A percentile compares a stretch with the other conserved stretches of the same genome.
These are phyloP conservation scores for Trichoderma breve DNA, from an alignment of 2,329 filamentous ascomycete species.

Conservation along the genomic window DNA sequence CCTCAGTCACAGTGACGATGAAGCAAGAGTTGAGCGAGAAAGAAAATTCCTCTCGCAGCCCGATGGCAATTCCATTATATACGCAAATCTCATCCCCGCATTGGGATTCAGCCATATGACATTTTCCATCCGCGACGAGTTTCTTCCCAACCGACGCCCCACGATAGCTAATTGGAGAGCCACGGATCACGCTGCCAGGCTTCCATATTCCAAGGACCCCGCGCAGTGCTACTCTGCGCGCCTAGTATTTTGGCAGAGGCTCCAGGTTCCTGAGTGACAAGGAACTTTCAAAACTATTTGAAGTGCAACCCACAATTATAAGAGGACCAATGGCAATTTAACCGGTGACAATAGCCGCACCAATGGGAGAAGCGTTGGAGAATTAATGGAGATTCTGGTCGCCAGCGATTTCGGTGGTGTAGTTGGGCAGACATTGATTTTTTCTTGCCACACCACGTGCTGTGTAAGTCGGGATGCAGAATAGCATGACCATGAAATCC, in stretches of 20 bases:
- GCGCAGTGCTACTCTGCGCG: constrained; percentile 9
- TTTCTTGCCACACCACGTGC: neutral
- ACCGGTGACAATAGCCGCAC: constrained; percentile 17
- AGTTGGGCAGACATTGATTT: neutral
- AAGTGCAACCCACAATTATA: constrained; percentile 11
- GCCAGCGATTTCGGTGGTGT: constrained; percentile 5
- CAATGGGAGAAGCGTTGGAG: constrained; percentile 10
- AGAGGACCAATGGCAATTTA: constrained; percentile 14
- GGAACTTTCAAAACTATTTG: neutral
- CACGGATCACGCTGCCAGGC: neutral
- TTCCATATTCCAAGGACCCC: neutral
- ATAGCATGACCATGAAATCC: neutral
- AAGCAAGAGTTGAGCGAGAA: neutral
- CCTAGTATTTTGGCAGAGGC: constrained; percentile 10
- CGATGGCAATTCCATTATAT: constrained; percentile 4
- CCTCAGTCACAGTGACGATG: constrained; percentile 4
- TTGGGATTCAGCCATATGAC: constrained; percentile 18
- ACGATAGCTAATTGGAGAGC: constrained; percentile 17
- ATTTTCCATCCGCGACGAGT: constrained; percentile 11
- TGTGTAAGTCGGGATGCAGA: neutral
- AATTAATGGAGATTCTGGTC: neutral
- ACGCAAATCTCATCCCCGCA: constrained; percentile 11
- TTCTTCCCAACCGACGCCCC: constrained; percentile 14
- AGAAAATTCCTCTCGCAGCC: neutral
- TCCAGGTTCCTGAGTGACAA: neutral